Conservation (phyloP, 2,329 filamentous ascomycete genomes). For the Exserohilum rostratum region DNA sequence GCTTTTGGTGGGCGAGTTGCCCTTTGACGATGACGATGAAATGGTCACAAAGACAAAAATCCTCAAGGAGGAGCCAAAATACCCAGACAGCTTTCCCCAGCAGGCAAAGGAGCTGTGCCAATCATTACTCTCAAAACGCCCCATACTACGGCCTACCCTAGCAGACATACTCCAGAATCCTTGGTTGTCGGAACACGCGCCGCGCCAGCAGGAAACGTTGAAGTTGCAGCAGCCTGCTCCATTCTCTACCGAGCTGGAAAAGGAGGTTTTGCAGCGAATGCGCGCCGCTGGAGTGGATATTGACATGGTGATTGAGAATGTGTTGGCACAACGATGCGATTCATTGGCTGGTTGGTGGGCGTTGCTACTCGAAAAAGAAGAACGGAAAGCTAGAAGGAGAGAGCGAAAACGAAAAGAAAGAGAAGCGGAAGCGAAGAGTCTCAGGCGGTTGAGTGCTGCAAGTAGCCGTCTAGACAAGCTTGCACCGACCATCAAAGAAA, state of each 20-base stretch:
- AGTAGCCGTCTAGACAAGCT: slow-evolving; percentile 85
- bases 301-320: slow-evolving; percentile 92
- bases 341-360: slow-evolving; percentile 95
- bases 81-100: slow-evolving; percentile 77
- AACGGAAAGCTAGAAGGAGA: slow-evolving; percentile 78
- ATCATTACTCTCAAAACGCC: slow-evolving; percentile 85
- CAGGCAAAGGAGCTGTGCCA: slow-evolving; percentile 80
- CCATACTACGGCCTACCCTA: slow-evolving; percentile 78
- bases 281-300: slow-evolving; percentile 91
- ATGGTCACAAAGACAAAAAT: slow-evolving; percentile 84
- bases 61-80: slow-evolving; percentile 82
- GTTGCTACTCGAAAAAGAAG: slow-evolving; percentile 89
- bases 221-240: slow-evolving; percentile 79
- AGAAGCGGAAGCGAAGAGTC: slow-evolving; percentile 78
- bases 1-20: slow-evolving; percentile 81
- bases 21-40: slow-evolving; percentile 96
- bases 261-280: slow-evolving; percentile 91
- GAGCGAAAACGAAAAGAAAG: slow-evolving; percentile 85
- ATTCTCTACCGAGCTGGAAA: slow-evolving; percentile 86
- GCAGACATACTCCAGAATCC: slow-evolving; percentile 86
- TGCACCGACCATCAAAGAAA: slow-evolving; percentile 76
- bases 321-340: slow-evolving; percentile 87
- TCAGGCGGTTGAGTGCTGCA: slow-evolving; percentile 83
- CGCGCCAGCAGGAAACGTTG: slow-evolving; percentile 86
- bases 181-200: slow-evolving; percentile 85